Percentiles rank a stretch among this genome's conserved stretches.
Evolutionary conservation across 352 stramenopile genomes (phyloP).

Genomic region (Phytophthora litchii): DNA sequence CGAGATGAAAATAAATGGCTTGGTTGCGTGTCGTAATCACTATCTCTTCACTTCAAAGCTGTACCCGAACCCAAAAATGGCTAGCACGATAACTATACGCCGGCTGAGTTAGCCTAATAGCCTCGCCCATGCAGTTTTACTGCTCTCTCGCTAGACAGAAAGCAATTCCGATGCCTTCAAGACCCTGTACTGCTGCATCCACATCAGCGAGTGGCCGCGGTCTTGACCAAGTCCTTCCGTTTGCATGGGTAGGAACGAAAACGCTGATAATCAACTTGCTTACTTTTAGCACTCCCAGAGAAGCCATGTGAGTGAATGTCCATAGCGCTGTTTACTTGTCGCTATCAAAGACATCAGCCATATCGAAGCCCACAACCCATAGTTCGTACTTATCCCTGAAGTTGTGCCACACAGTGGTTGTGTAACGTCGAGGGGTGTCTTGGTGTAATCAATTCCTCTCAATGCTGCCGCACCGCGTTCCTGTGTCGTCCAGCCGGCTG

Average conservation of each 20-base stretch:
- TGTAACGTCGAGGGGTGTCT: constrained; percentile 17
- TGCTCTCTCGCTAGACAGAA: no score
- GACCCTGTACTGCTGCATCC: no score
- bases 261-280: no score
- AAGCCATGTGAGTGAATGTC: no score
- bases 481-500: constrained; percentile 20
- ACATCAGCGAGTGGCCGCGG: no score
- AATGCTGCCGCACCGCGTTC: constrained; percentile 42
- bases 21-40: constrained; percentile 21
- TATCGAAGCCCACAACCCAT: neutral
- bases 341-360: neutral
- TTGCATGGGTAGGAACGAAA: no score
- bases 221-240: no score
- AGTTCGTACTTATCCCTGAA: constrained; percentile 23
- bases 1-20: constrained; percentile 30
- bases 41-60: neutral
- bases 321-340: no score
- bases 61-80: constrained; percentile 23
- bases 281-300: neutral
- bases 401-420: constrained; percentile 14
- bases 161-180: no score
- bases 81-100: neutral
- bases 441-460: constrained; percentile 13
- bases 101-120: no score
- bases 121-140: no score